Percentiles rank a stretch among this genome's conserved stretches.
Conservation (phyloP, 352 stramenopile species). For the Phytopythium ostracodes region DNA sequence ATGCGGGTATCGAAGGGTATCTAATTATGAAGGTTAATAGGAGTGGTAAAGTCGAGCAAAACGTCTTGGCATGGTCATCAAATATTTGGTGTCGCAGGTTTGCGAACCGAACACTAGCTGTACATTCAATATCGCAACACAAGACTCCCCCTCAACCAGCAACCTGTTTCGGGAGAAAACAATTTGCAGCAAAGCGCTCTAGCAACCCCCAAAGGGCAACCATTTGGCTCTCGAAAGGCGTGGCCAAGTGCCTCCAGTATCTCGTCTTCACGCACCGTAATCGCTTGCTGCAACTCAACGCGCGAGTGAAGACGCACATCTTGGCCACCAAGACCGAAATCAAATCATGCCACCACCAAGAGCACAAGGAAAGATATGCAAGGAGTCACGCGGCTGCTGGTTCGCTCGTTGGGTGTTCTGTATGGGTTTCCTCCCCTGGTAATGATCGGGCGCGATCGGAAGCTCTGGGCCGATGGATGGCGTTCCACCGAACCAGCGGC, state of each 20-base stretch:
- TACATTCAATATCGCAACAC: background rate
- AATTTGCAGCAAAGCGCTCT: background rate
- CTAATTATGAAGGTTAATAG: background rate
- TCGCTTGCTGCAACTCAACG: background rate
- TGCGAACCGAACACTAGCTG: background rate
- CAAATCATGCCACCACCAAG: background rate
- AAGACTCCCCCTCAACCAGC: background rate
- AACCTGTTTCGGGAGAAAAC: background rate
- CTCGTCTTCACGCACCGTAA: background rate
- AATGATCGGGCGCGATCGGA: background rate
- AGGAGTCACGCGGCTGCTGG: constrained; percentile 2
- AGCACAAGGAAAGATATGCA: background rate
- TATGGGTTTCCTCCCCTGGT: no score
- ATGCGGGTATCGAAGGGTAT: background rate
- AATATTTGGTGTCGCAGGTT: background rate
- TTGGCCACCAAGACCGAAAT: background rate
- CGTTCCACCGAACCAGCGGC: background rate
- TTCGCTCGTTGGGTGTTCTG: no score
- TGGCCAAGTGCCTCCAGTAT: constrained; percentile 2
- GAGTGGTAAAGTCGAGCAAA: background rate
- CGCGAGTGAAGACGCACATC: background rate
- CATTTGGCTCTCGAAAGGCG: background rate
- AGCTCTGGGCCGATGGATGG: background rate
- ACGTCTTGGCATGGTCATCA: background rate
- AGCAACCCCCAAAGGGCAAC: background rate